Evolutionary conservation across 352 stramenopile species (phyloP).

Genomic region (Blastocystis sp.): DNA sequence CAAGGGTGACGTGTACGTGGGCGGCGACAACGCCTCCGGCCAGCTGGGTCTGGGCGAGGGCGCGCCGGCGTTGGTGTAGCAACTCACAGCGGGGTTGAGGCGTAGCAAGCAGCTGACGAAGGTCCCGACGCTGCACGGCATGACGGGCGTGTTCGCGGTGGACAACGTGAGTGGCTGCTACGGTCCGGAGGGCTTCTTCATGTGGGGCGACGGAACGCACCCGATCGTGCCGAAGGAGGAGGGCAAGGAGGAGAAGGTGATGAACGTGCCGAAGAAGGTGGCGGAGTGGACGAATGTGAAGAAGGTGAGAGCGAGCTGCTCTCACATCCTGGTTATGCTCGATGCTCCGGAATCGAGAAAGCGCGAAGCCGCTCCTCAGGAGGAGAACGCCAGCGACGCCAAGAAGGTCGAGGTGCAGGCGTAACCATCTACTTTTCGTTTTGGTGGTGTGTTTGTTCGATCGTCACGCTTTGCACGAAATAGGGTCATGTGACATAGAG

Average conservation of each 20-base stretch:
- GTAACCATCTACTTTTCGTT: background rate
- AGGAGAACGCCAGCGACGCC: background rate
- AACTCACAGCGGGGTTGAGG: background rate
- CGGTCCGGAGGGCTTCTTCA: slow-evolving; percentile 16
- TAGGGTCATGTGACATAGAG: too few species aligned
- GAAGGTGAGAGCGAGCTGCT: slow-evolving; percentile 13
- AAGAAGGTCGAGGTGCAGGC: background rate
- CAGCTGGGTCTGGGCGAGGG: slow-evolving; percentile 1
- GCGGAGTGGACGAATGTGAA: background rate
- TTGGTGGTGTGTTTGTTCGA: background rate
- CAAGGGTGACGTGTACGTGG: slow-evolving; percentile 20
- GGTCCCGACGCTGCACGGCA: slow-evolving; percentile 14
- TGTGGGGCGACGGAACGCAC: slow-evolving; percentile 20
- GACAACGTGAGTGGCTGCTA: slow-evolving; percentile 37
- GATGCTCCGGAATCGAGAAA: background rate
- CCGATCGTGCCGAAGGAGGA: background rate
- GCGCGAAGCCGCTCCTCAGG: background rate
- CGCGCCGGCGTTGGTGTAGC: background rate
- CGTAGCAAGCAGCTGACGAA: background rate
- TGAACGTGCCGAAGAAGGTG: slow-evolving; percentile 6
- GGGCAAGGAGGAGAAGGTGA: background rate
- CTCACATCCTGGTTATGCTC: slow-evolving; percentile 18
- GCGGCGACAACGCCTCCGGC: background rate
- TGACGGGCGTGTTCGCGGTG: slow-evolving; percentile 43
- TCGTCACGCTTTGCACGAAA: too few species aligned